A percentile compares a stretch with the other conserved stretches of the same genome.
phyloP scores from a whole-genome alignment of 331 rosid species.

The Cydonia oblonga region DNA sequence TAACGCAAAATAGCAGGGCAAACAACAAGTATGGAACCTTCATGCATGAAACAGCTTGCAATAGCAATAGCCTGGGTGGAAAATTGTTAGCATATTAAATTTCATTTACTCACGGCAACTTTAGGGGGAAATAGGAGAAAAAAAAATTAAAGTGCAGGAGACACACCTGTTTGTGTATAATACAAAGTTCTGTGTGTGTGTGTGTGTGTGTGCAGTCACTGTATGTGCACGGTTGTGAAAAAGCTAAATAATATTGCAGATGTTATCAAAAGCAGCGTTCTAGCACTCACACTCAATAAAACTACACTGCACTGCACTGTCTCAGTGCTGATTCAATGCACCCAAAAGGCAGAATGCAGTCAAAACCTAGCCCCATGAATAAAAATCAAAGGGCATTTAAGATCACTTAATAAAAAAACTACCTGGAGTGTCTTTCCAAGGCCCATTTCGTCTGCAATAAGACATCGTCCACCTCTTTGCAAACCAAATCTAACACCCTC shows the following conservation, averaged over 20 bases:
- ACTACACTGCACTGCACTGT: background rate
- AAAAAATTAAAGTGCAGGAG: background rate
- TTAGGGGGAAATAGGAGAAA: background rate
- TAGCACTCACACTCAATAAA: background rate
- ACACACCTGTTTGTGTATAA: background rate
- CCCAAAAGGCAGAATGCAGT: background rate
- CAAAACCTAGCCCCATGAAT: background rate
- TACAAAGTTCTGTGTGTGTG: background rate
- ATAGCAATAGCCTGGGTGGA: slow-evolving; percentile 74
- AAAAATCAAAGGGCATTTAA: background rate
- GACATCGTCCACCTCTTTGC: slow-evolving; percentile 81
- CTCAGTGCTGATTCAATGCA: background rate
- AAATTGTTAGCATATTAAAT: slow-evolving; percentile 9
- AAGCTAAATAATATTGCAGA: background rate
- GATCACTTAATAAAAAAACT: background rate
- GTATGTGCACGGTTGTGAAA: background rate
- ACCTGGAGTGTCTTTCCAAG: slow-evolving; percentile 99
- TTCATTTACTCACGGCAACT: background rate
- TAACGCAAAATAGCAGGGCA: slow-evolving; percentile 92
- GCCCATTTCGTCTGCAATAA: slow-evolving; percentile 94
- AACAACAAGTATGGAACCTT: slow-evolving; percentile 80
- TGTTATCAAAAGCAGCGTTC: background rate
- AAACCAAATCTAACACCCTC: slow-evolving; percentile 76
- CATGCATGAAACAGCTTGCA: slow-evolving; percentile 73
- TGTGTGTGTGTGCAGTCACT: background rate